These are phyloP conservation scores for Mycena latifolia DNA, from an alignment of 768 basidiomycete genomes.

Conservation along the genomic window DNA sequence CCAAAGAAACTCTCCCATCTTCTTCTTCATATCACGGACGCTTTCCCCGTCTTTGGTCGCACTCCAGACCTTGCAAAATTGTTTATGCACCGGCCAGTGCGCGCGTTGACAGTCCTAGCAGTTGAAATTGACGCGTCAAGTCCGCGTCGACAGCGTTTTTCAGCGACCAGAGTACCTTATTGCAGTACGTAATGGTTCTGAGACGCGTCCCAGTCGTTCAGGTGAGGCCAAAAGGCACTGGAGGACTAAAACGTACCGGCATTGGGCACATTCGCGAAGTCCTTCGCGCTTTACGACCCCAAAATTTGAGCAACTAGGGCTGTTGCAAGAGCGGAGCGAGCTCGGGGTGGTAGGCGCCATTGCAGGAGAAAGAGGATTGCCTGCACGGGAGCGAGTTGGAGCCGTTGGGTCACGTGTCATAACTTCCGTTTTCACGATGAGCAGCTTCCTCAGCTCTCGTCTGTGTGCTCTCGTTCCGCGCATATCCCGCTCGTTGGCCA, in stretches of 20 bases:
- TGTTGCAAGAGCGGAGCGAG: slow-evolving; percentile 28
- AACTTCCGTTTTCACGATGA: slow-evolving; percentile 16
- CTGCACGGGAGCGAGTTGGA: too few relatives aligned
- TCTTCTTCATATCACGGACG: slow-evolving; percentile 28
- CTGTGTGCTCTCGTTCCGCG: slow-evolving; percentile 38
- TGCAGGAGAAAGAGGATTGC: too few relatives aligned
- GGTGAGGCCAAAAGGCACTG: background rate
- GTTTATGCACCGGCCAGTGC: slow-evolving; percentile 30
- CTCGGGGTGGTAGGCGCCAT: slow-evolving; percentile 15
- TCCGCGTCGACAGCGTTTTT: background rate
- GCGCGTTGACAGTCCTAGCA: slow-evolving; percentile 29
- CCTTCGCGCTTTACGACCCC: slow-evolving; percentile 10
- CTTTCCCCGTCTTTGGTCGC: slow-evolving; percentile 14
- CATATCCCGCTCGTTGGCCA: slow-evolving; percentile 48
- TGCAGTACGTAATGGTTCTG: slow-evolving; percentile 25
- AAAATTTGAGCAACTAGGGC: slow-evolving; percentile 1
- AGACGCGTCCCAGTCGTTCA: background rate
- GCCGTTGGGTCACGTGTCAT: background rate
- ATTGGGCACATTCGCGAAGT: slow-evolving; percentile 18
- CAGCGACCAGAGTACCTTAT: slow-evolving; percentile 10
- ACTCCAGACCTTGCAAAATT: slow-evolving; percentile 20
- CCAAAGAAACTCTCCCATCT: slow-evolving; percentile 27
- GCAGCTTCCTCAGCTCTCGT: slow-evolving; percentile 13
- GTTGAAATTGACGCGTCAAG: background rate
- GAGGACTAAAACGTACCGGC: slow-evolving; percentile 12